Evolutionary conservation across 192 early-diverging fungal genomes (phyloP).

Genomic region (Backusella parvicylindrica): DNA sequence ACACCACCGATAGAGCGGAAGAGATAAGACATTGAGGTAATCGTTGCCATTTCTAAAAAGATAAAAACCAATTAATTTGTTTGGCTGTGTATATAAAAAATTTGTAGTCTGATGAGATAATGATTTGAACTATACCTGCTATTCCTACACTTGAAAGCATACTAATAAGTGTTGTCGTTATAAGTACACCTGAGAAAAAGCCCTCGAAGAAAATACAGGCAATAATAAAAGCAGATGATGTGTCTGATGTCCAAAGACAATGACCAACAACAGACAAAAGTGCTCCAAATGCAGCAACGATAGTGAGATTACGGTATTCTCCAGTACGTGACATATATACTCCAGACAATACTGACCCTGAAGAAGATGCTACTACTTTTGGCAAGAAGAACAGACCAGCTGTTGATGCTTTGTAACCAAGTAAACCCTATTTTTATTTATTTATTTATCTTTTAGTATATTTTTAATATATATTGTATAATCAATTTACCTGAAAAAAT

Average conservation of each 20-base stretch:
- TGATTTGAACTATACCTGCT: conserved; percentile 28
- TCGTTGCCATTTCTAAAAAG: conserved; percentile 44
- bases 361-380: conserved; percentile 19
- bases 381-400: conserved; percentile 31
- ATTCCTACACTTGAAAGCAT: conserved; percentile 47
- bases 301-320: conserved; percentile 27
- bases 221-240: conserved; percentile 17
- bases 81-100: not conserved
- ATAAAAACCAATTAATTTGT: not conserved
- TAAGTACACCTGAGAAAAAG: conserved; percentile 48
- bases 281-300: conserved; percentile 43
- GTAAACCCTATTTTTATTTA: not conserved
- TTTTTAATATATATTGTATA: not conserved
- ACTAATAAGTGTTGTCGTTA: conserved; percentile 47
- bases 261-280: conserved; percentile 51
- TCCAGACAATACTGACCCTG: conserved; percentile 22
- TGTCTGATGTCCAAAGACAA: conserved; percentile 49
- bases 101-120: not conserved
- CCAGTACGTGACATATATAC: conserved; percentile 27
- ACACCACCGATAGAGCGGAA: conserved; percentile 49
- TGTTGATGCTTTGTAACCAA: conserved; percentile 20
- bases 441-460: not conserved
- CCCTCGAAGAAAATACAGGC: conserved; percentile 42
- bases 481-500: conserved; percentile 27
- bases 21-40: conserved; percentile 47